These are phyloP conservation scores for Pestalotiopsis sp. DNA, from an alignment of 2,329 filamentous ascomycete genomes.

Conservation along the genomic window DNA sequence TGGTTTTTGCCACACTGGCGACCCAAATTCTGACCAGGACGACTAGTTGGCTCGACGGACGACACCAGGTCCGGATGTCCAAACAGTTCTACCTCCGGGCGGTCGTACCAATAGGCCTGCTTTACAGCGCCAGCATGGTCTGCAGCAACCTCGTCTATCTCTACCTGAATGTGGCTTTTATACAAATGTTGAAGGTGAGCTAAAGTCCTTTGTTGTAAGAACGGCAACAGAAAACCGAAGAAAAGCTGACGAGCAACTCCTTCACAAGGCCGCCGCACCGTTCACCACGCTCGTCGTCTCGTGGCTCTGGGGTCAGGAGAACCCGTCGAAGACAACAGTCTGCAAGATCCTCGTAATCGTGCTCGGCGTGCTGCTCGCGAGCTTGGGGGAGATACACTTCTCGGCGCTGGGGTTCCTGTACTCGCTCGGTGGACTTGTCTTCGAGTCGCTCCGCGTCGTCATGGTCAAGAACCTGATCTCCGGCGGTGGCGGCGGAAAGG, in stretches of 20 bases:
- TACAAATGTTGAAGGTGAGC: conserved; percentile 67
- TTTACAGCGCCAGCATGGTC: conserved; percentile 68
- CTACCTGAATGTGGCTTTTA: conserved; percentile 69
- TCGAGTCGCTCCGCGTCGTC: conserved; percentile 80
- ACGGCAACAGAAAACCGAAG: too few species aligned
- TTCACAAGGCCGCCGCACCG: conserved; percentile 59
- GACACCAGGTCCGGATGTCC: conserved; percentile 64
- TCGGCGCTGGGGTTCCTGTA: conserved; percentile 66
- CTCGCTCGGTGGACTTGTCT: conserved; percentile 76
- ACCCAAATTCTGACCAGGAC: conserved; percentile 68
- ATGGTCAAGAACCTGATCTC: conserved; percentile 85
- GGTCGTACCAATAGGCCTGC: conserved; percentile 67
- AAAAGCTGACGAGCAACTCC: neutral
- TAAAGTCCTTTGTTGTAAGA: too few species aligned
- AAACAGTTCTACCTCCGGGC: conserved; percentile 62
- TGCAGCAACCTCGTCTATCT: conserved; percentile 71
- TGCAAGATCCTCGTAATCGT: conserved; percentile 56
- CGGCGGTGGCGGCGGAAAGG: conserved; percentile 55
- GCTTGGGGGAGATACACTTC: conserved; percentile 69
- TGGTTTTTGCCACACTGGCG: conserved; percentile 66
- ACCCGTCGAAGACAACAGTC: conserved; percentile 47
- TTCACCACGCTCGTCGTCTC: conserved; percentile 68
- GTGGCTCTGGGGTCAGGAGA: conserved; percentile 60
- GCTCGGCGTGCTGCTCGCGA: conserved; percentile 54
- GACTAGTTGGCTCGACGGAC: conserved; percentile 64